A percentile compares a stretch with the other conserved stretches of the same genome.
Evolutionary conservation across 768 basidiomycete species (phyloP).

Genomic region (Neoboletus subvelutipes): DNA sequence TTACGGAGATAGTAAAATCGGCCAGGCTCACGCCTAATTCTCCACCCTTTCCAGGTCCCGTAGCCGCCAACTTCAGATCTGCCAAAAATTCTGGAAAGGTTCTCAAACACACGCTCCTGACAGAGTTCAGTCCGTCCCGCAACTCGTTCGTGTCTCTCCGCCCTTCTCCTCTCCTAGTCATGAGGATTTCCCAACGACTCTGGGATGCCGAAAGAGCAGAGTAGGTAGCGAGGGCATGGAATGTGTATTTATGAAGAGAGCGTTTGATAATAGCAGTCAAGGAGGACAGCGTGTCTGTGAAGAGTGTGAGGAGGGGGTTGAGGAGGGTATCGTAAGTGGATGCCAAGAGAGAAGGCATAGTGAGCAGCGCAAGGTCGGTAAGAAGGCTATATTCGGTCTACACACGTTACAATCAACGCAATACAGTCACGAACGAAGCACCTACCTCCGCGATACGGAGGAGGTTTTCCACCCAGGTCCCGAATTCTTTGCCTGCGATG

Average conservation of each 20-base stretch:
- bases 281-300: constrained; percentile 62
- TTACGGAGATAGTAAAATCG: constrained; percentile 56
- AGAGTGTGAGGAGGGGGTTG: constrained; percentile 61
- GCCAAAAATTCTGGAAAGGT: constrained; percentile 85
- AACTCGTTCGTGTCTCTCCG: constrained; percentile 60
- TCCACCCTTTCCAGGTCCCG: constrained; percentile 46
- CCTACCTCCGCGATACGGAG: constrained; percentile 65
- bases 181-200: constrained; percentile 64
- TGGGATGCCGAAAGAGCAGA: constrained; percentile 57
- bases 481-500: constrained; percentile 66
- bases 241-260: constrained; percentile 73
- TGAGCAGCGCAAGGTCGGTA: constrained; percentile 60
- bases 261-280: constrained; percentile 69
- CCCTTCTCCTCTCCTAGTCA: constrained; percentile 49
- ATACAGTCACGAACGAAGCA: not conserved
- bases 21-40: constrained; percentile 65
- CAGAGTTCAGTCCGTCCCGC: constrained; percentile 62
- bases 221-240: constrained; percentile 75
- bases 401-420: not conserved
- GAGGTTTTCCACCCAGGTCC: constrained; percentile 66
- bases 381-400: constrained; percentile 72
- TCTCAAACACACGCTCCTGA: constrained; percentile 69
- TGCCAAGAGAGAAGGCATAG: constrained; percentile 47
- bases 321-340: constrained; percentile 63
- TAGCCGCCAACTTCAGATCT: constrained; percentile 67